These are phyloP conservation scores for Zalaria obscura DNA, from an alignment of 2,329 filamentous ascomycete genomes.

Conservation along the genomic window DNA sequence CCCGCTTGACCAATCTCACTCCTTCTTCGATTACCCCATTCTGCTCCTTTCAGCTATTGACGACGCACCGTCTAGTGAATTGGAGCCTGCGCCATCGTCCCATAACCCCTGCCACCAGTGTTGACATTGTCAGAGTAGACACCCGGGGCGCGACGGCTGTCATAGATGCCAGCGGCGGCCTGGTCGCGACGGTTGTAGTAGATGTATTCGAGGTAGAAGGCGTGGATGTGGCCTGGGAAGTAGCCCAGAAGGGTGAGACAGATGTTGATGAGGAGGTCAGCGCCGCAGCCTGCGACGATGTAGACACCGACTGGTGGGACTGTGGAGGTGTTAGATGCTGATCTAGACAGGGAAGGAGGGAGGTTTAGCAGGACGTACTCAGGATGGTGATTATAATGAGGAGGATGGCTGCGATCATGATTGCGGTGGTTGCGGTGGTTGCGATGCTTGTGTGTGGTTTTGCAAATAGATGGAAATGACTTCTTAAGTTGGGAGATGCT, in stretches of 20 bases:
- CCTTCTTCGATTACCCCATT: too few relatives aligned
- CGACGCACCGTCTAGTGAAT: too few relatives aligned
- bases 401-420: slow-evolving; percentile 22
- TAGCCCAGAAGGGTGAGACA: slow-evolving; percentile 38
- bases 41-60: too few relatives aligned
- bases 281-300: slow-evolving; percentile 33
- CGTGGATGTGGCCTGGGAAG: slow-evolving; percentile 59
- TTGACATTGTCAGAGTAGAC: slow-evolving; percentile 63
- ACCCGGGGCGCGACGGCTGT: slow-evolving; percentile 45
- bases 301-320: slow-evolving; percentile 36
- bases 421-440: neutral
- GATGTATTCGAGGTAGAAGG: slow-evolving; percentile 70
- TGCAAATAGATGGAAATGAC: too few relatives aligned
- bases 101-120: slow-evolving; percentile 39
- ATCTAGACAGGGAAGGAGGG: neutral
- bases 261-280: slow-evolving; percentile 34
- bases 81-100: slow-evolving; percentile 8
- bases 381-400: slow-evolving; percentile 32
- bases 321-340: slow-evolving; percentile 9
- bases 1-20: too few relatives aligned
- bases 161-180: slow-evolving; percentile 41
- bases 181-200: slow-evolving; percentile 64
- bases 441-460: too few relatives aligned
- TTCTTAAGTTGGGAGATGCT: too few relatives aligned
- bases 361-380: slow-evolving; percentile 14